Conservation (phyloP, 1,284 basidiomycete species). For the Papiliotrema laurentii region DNA sequence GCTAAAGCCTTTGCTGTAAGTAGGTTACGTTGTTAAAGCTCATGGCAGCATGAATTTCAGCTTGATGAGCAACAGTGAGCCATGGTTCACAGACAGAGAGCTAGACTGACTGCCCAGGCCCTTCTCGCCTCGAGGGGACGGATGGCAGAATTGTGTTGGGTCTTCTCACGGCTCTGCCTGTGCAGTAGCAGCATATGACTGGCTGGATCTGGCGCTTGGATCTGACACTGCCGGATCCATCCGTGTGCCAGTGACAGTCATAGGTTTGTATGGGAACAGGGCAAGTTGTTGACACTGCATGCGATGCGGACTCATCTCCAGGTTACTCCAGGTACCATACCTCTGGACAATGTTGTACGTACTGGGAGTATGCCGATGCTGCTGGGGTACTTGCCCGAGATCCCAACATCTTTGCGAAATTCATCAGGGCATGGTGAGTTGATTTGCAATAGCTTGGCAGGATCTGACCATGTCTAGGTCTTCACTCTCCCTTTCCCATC, state of each 20-base stretch:
- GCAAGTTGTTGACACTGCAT: slow-evolving; percentile 4
- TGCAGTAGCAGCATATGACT: slow-evolving; percentile 47
- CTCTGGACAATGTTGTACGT: slow-evolving; percentile 48
- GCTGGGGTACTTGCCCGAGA: slow-evolving; percentile 30
- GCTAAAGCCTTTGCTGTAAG: neutral
- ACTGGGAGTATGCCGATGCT: slow-evolving; percentile 35
- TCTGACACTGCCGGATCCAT: slow-evolving; percentile 48
- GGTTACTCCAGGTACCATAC: slow-evolving; percentile 34
- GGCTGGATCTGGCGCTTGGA: slow-evolving; percentile 51
- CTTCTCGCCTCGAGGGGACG: slow-evolving; percentile 56
- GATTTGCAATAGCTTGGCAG: neutral
- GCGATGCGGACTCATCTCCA: neutral
- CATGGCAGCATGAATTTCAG: slow-evolving; percentile 47
- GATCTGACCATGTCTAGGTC: too few relatives aligned
- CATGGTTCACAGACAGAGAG: neutral
- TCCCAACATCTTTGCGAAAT: slow-evolving; percentile 20
- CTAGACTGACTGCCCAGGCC: slow-evolving; percentile 40
- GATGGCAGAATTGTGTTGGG: slow-evolving; percentile 49
- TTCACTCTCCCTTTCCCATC: too few relatives aligned
- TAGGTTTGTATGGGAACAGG: slow-evolving; percentile 46
- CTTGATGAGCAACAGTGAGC: slow-evolving; percentile 49
- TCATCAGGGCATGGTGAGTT: slow-evolving; percentile 1
- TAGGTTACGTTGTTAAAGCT: neutral
- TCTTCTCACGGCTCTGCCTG: slow-evolving; percentile 50
- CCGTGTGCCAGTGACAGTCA: slow-evolving; percentile 46